phyloP scores from a whole-genome alignment of 768 basidiomycete genomes.

The Trametes coccinea region DNA sequence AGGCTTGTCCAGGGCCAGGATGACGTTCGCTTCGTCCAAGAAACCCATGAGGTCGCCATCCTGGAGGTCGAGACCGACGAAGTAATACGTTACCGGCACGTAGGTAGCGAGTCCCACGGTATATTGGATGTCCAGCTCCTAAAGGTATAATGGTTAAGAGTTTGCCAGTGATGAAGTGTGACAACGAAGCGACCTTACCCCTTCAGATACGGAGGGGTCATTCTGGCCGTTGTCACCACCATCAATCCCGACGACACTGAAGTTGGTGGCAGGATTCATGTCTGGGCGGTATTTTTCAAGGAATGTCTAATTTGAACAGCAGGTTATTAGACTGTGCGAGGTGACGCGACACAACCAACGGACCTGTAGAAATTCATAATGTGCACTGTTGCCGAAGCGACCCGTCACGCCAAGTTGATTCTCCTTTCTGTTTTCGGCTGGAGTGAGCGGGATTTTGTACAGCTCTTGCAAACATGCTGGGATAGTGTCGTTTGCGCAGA shows the following conservation, averaged over 20 bases:
- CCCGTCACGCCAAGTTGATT: constrained; percentile 33
- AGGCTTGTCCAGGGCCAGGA: constrained; percentile 25
- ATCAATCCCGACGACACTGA: constrained; percentile 30
- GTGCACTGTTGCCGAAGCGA: constrained; percentile 30
- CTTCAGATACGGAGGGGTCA: constrained; percentile 40
- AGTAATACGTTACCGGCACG: constrained; percentile 36
- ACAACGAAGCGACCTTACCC: constrained; percentile 38
- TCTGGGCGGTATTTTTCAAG: constrained; percentile 30
- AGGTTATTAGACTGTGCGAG: constrained; percentile 28
- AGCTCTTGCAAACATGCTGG: constrained; percentile 33
- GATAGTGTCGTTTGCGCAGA: constrained; percentile 23
- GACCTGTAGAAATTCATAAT: constrained; percentile 23
- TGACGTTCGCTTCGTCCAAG: constrained; percentile 32
- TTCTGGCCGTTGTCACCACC: constrained; percentile 25
- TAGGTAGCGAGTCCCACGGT: constrained; percentile 35
- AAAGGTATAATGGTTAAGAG: not conserved
- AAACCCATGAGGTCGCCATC: constrained; percentile 34
- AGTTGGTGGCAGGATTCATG: constrained; percentile 25
- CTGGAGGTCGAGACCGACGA: constrained; percentile 30
- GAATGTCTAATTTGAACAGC: constrained; percentile 38
- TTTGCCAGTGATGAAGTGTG: not conserved
- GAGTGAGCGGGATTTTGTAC: constrained; percentile 36
- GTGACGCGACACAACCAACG: constrained; percentile 28
- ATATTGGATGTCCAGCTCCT: constrained; percentile 37
- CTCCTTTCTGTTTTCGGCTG: constrained; percentile 22